phyloP scores from a whole-genome alignment of 2,329 filamentous ascomycete genomes.

The Pseudocercospora eumusae region DNA sequence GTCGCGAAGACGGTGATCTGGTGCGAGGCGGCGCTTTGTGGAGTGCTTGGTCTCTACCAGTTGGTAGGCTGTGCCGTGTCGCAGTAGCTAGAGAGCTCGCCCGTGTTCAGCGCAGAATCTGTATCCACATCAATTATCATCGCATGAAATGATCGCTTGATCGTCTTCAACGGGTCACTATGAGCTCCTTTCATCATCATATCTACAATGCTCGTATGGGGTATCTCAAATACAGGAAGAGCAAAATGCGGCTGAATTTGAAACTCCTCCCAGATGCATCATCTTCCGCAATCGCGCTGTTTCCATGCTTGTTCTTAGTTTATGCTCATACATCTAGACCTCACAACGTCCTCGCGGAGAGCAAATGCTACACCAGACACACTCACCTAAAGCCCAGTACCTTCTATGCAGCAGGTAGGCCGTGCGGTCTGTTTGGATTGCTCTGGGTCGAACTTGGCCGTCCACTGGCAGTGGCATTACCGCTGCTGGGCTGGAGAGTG shows the following conservation, averaged over 20 bases:
- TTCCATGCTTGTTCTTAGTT: background rate
- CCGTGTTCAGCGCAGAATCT: background rate
- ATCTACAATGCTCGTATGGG: slow-evolving; percentile 1
- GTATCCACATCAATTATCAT: background rate
- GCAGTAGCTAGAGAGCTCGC: background rate
- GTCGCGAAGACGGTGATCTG: background rate
- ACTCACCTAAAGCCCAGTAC: background rate
- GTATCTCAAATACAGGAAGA: background rate
- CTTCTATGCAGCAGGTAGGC: background rate
- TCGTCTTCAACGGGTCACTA: background rate
- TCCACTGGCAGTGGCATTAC: background rate
- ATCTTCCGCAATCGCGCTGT: background rate
- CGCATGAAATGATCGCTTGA: background rate
- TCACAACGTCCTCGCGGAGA: background rate
- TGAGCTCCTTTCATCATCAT: background rate
- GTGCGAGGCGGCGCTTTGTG: background rate
- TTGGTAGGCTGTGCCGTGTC: background rate
- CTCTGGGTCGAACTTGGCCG: slow-evolving; percentile 5
- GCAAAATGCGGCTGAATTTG: background rate
- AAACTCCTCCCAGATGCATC: slow-evolving; percentile 2
- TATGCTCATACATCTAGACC: background rate
- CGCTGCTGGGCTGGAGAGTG: background rate
- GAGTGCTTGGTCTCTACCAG: background rate
- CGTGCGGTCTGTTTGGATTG: background rate
- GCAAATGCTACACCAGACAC: background rate